Evolutionary conservation across 2,329 filamentous ascomycete species (phyloP).

Genomic region (Cladosporium velox): DNA sequence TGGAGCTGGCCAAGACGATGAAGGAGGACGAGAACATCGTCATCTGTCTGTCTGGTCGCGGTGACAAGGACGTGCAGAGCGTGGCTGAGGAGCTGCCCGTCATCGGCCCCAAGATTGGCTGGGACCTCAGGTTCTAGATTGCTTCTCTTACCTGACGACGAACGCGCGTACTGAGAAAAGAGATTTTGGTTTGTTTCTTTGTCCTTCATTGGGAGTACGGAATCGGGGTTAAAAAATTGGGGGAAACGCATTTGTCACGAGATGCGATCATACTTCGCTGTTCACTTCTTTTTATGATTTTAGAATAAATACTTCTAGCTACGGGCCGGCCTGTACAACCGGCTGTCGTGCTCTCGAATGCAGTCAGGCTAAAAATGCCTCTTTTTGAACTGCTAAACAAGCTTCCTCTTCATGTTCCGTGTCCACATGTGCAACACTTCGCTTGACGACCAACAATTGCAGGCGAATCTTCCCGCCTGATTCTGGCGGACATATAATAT

Average conservation of each 20-base stretch:
- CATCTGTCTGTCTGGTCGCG: constrained; percentile 87
- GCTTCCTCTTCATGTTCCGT: background rate
- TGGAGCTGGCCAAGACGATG: constrained; percentile 93
- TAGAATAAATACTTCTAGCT: background rate
- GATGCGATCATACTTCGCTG: background rate
- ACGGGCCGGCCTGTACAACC: background rate
- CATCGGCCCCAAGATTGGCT: constrained; percentile 83
- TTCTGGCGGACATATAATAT: too few relatives aligned
- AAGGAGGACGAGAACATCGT: constrained; percentile 84
- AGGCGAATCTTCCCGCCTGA: too few relatives aligned
- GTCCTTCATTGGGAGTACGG: background rate
- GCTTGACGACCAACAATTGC: background rate
- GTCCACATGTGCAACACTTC: background rate
- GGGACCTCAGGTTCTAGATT: constrained; percentile 58
- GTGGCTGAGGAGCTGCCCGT: constrained; percentile 91
- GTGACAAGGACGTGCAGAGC: constrained; percentile 98
- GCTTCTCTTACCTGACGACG: background rate
- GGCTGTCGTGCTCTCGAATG: background rate
- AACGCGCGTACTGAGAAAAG: background rate
- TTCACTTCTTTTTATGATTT: background rate
- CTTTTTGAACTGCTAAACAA: background rate
- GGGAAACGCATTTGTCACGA: background rate
- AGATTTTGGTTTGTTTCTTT: background rate
- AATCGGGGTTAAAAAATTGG: background rate
- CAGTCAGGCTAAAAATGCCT: background rate